phyloP scores from a whole-genome alignment of 352 stramenopile genomes.

The Pythium volutum region DNA sequence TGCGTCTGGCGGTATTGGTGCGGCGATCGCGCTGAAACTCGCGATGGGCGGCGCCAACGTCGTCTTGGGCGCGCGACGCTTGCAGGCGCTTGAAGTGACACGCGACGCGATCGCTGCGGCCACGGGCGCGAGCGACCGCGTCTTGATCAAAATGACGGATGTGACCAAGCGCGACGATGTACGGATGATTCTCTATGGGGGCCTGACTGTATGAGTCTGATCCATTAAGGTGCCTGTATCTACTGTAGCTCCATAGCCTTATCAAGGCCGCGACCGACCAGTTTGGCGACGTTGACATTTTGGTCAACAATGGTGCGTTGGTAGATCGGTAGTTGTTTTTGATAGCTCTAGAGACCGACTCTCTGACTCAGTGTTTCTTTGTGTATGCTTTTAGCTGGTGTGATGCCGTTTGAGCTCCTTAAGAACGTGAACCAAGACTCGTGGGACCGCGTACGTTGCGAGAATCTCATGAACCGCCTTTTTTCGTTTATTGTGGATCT shows the following conservation, averaged over 20 bases:
- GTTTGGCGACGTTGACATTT: slow-evolving; percentile 81
- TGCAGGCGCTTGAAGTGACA: slow-evolving; percentile 54
- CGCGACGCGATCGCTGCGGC: slow-evolving; percentile 32
- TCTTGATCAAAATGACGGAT: slow-evolving; percentile 53
- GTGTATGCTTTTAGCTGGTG: slow-evolving; percentile 72
- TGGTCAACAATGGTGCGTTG: slow-evolving; percentile 86
- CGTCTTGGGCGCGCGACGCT: slow-evolving; percentile 71
- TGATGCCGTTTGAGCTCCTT: slow-evolving; percentile 93
- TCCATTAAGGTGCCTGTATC: neutral
- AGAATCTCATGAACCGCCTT: too few species aligned
- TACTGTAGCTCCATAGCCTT: slow-evolving; percentile 44
- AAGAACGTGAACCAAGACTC: slow-evolving; percentile 90
- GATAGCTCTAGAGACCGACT: neutral
- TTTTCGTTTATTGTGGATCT: neutral
- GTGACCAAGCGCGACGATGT: slow-evolving; percentile 69
- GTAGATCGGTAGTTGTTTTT: neutral
- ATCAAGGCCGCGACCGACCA: slow-evolving; percentile 51
- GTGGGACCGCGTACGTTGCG: slow-evolving; percentile 53
- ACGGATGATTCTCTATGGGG: slow-evolving; percentile 7
- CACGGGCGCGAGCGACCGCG: slow-evolving; percentile 22
- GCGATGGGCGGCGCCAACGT: slow-evolving; percentile 75
- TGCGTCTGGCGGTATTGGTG: slow-evolving; percentile 86
- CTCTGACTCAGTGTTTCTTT: neutral
- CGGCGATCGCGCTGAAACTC: slow-evolving; percentile 72
- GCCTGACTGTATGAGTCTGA: too few species aligned